Evolutionary conservation across 2,329 filamentous ascomycete species (phyloP).

Genomic region (Colletotrichum abscissum): DNA sequence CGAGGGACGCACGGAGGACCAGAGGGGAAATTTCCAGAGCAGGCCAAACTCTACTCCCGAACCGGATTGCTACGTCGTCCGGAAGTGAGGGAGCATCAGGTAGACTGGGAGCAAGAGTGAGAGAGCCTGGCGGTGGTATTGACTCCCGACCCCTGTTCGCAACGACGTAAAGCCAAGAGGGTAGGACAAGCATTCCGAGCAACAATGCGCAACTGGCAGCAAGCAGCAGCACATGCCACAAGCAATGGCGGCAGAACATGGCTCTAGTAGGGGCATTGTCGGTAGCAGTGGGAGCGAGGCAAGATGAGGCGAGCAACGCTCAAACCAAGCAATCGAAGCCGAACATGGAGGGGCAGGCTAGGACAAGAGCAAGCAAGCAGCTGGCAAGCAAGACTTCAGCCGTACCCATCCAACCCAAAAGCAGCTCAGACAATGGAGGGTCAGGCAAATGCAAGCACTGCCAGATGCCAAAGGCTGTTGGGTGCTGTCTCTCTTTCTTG

Average conservation of each 20-base stretch:
- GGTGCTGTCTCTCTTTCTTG: not conserved
- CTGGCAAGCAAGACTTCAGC: slow-evolving; percentile 15
- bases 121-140: not conserved
- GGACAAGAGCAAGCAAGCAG: not conserved
- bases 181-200: not conserved
- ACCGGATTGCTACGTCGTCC: slow-evolving; percentile 16
- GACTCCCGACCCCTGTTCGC: not conserved
- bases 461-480: not conserved
- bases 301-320: not conserved
- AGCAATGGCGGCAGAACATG: not conserved
- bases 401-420: slow-evolving; percentile 6
- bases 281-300: slow-evolving; percentile 1
- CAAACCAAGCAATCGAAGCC: slow-evolving; percentile 10
- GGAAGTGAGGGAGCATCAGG: not conserved
- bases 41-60: slow-evolving; percentile 26
- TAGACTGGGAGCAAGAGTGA: not conserved
- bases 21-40: not conserved
- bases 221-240: slow-evolving; percentile 11
- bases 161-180: slow-evolving; percentile 7
- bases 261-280: slow-evolving; percentile 14
- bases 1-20: slow-evolving; percentile 20
- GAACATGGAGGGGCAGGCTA: not conserved
- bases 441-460: not conserved
- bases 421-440: slow-evolving; percentile 4
- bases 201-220: slow-evolving; percentile 16